Percentiles rank a stretch among this genome's conserved stretches.
These are phyloP conservation scores for Xylariaceae sp. DNA, from an alignment of 2,329 filamentous ascomycete species.

Conservation along the genomic window DNA sequence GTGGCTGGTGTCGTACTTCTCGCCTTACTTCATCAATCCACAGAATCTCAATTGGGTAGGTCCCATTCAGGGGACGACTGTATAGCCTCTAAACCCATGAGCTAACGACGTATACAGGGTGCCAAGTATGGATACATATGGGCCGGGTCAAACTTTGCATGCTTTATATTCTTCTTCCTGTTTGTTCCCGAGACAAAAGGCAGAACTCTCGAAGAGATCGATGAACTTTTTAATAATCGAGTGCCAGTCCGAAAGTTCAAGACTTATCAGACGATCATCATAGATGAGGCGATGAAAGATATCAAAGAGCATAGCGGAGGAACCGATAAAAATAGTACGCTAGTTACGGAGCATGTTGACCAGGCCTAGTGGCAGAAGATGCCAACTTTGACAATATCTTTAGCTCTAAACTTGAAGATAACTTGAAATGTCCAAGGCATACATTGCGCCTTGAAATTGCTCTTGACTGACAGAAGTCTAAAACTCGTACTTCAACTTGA, in stretches of 20 bases:
- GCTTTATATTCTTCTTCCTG: slow-evolving; percentile 39
- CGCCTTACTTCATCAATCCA: slow-evolving; percentile 42
- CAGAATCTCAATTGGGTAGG: slow-evolving; percentile 40
- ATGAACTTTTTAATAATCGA: slow-evolving; percentile 39
- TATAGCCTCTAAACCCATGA: not conserved
- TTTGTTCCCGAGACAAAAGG: slow-evolving; percentile 40
- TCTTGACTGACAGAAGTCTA: too few relatives aligned
- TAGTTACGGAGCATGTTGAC: slow-evolving; percentile 27
- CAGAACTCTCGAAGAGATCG: slow-evolving; percentile 39
- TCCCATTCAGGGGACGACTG: not conserved
- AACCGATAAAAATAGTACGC: slow-evolving; percentile 14
- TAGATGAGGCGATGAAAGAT: slow-evolving; percentile 35
- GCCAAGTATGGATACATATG: slow-evolving; percentile 53
- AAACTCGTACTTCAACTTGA: too few relatives aligned
- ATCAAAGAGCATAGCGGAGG: slow-evolving; percentile 21
- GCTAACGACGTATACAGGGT: slow-evolving; percentile 36
- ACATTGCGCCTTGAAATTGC: too few relatives aligned
- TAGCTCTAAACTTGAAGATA: too few relatives aligned
- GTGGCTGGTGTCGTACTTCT: slow-evolving; percentile 43
- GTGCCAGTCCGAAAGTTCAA: slow-evolving; percentile 38
- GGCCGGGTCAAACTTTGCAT: slow-evolving; percentile 40
- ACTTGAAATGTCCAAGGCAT: too few relatives aligned
- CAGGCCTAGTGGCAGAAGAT: too few relatives aligned
- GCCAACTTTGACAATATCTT: too few relatives aligned
- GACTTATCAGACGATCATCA: slow-evolving; percentile 34